Base-by-base conservation (phyloP, 2,329 filamentous ascomycete genomes). In the Cladosporium sp. region DNA sequence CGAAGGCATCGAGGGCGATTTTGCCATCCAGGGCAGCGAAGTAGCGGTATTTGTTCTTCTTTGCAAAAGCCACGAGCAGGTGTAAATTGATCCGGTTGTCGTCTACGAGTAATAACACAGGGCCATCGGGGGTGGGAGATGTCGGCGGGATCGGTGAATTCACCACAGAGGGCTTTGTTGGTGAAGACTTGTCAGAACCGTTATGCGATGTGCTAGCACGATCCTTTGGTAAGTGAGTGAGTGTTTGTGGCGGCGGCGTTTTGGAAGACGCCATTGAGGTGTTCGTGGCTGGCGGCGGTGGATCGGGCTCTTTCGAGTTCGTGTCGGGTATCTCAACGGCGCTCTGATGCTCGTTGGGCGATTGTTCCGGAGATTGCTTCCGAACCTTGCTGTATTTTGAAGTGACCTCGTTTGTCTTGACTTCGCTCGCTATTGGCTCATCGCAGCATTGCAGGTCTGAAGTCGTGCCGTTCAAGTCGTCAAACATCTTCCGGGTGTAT, bases 21-120 rank as follows among this genome's bases (percentile, higher is more conserved):
- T 80, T 75, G 7, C 83, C 84, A 67, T 85, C 79, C 21, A 73
- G 73, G 1, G 82, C 83, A 16, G 78, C 78, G 16, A 78, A 75
- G 3, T 75, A 73, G n/a, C 75, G 77, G 3, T 79, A 79, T 2
- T 79, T 76, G 5, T 79, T 71, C 57, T 74, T 76, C 11, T 68
- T 62, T 11, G 71, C 71, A 62, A 73, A 75, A 46, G 70, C 72
- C 10, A 71, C 65, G 1, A 76, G 71, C 5, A 76, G 64, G 74
- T 75, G 62, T 2, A 39, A 14, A 11, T 57, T 57, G 21, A 76
- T 65, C 7, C 32, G 11, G 30, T 57, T 57, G 53, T 76, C 74
- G 62, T 76, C 74, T 4, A 76, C 75, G 2, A 76, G 68, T 18
- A 76, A 66, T 8, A 76, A n/a, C 7, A 57, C 13, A 25, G 30